Evolutionary conservation across 31 red algal genomes (phyloP), one percentile per base, ranked within the genome.

Genomic region (Porphyra umbilicalis): DNA sequence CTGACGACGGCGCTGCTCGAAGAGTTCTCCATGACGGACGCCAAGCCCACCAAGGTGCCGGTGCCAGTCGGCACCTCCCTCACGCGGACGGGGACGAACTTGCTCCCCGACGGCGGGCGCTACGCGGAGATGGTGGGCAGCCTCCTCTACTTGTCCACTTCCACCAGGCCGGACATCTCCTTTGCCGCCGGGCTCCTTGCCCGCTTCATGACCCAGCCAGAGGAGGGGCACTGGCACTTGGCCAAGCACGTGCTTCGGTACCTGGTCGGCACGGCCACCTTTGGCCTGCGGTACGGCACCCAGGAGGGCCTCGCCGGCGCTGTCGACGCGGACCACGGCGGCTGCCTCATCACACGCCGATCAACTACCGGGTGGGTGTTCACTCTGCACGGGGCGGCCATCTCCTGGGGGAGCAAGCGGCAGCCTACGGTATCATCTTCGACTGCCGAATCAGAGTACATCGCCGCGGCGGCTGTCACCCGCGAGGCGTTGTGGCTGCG

Each of bases 391-490:
- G 32, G 77, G 14, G 75, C 34, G 44, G 77, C 76, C 36, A 44
- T 84, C 8, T 77, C 71, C 44, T 90, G 88, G 76, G 0, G 76
- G 8, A 84, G 81, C 36, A 85, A 90, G 76, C 79, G 85, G 35
- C 76, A 90, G 44, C 20, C 35, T 7, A 32, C 85, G 13, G 77
- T 79, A 15, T 82, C 81, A 10, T 78, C 84, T 36, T 83, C 37
- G 8, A 82, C 89, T 4, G 75, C 80, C 6, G 84, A 86, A 67
- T 76, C 84, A 9, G 79, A 91, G 76, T 87, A 83, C 42, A 37
- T 91, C 42, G 15, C 79, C 9, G 14, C 80, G 7, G 36, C 57
- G 77, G 76, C 31, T 36, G 89, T 83, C 46, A 39, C 84, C 68
- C n/a, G 84, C 38, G 85, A 87, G 68, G 75, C 75, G 34, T 75